phyloP scores from a whole-genome alignment of 805 yeast species.

The Lipomyces starkeyi region DNA sequence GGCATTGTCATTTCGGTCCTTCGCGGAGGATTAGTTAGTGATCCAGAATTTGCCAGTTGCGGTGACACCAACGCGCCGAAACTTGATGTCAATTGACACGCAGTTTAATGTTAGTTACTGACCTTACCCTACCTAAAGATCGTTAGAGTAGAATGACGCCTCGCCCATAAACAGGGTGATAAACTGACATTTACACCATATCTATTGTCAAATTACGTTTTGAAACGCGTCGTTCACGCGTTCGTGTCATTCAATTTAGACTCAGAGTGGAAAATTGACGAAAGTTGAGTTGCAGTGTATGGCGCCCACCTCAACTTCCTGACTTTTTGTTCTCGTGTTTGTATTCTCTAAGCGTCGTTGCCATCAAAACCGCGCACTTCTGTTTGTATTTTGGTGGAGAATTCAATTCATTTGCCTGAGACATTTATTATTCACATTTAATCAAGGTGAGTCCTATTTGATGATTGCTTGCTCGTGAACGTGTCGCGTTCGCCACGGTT shows the following conservation, averaged over 20 bases:
- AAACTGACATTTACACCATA: not conserved
- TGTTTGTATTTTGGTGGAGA: not conserved
- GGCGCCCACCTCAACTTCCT: not conserved
- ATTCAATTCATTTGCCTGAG: not conserved
- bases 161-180: not conserved
- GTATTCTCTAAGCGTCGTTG: not conserved
- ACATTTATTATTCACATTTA: not conserved
- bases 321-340: not conserved
- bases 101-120: no score
- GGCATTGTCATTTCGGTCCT: not conserved
- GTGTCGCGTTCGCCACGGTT: not conserved
- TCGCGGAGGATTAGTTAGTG: no score
- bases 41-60: no score
- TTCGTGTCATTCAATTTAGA: not conserved
- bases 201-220: not conserved
- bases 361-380: not conserved
- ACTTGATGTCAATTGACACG: no score
- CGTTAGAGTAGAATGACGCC: not conserved
- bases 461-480: not conserved
- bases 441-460: not conserved
- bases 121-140: not conserved
- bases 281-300: no score
- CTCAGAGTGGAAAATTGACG: not conserved
- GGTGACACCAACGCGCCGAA: no score
- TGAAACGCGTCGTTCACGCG: slow-evolving; percentile 1